These are phyloP conservation scores for Puccinia novopanici DNA, from an alignment of 1,284 basidiomycete species.

Conservation along the genomic window DNA sequence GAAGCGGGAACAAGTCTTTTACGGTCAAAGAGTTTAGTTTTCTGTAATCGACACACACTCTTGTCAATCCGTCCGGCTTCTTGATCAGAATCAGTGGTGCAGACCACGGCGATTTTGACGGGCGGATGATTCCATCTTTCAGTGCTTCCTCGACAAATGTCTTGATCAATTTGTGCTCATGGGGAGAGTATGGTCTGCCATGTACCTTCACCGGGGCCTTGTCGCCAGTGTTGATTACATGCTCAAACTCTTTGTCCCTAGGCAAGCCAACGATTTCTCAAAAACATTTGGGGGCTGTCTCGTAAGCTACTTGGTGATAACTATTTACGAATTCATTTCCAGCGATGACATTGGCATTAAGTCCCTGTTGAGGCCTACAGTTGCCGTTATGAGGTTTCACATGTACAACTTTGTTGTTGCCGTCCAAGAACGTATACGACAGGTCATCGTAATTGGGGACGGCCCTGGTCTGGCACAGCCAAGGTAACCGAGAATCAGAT, in stretches of 20 bases:
- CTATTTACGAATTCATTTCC: too few species aligned
- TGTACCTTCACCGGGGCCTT: not conserved
- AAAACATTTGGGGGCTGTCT: constrained; percentile 10
- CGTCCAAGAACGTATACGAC: too few species aligned
- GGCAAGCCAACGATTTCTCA: too few species aligned
- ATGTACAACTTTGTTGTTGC: too few species aligned
- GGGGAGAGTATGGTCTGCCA: not conserved
- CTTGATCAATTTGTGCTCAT: constrained; percentile 7
- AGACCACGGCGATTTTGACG: too few species aligned
- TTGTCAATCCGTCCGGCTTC: not conserved
- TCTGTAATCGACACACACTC: constrained; percentile 27
- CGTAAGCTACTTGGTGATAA: not conserved
- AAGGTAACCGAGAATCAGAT: constrained; percentile 1
- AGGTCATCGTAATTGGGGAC: too few species aligned
- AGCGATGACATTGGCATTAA: not conserved
- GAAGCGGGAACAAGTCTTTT: not conserved
- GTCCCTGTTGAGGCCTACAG: not conserved
- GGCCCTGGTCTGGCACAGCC: not conserved
- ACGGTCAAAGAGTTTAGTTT: not conserved
- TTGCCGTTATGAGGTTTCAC: too few species aligned
- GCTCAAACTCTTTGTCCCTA: not conserved
- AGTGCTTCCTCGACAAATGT: too few species aligned
- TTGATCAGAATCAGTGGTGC: too few species aligned
- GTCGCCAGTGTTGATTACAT: not conserved
- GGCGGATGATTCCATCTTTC: too few species aligned